A percentile compares a stretch with the other conserved stretches of the same genome.
These are phyloP conservation scores for Epichloe typhina DNA, from an alignment of 2,329 filamentous ascomycete species.

Conservation along the genomic window DNA sequence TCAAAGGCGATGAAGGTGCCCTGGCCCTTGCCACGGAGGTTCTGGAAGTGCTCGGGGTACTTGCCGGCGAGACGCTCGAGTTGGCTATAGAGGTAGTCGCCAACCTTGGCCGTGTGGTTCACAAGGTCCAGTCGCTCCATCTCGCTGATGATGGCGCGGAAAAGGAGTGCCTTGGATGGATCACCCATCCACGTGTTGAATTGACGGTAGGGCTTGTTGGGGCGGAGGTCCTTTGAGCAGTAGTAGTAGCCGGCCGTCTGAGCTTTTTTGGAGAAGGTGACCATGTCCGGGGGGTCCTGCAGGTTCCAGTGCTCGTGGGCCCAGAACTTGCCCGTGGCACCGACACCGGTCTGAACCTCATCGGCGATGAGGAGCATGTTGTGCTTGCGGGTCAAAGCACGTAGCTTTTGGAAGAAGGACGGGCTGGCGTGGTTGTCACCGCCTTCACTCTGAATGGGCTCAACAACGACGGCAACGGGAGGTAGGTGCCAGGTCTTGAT, in stretches of 20 bases:
- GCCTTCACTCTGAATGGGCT: slow-evolving; percentile 88
- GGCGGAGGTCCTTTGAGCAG: slow-evolving; percentile 63
- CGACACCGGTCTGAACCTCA: slow-evolving; percentile 87
- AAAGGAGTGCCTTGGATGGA: slow-evolving; percentile 70
- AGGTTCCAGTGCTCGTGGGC: slow-evolving; percentile 93
- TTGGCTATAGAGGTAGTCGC: slow-evolving; percentile 62
- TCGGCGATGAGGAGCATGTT: slow-evolving; percentile 80
- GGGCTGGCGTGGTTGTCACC: slow-evolving; percentile 89
- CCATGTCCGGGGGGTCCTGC: slow-evolving; percentile 75
- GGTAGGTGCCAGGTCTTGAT: slow-evolving; percentile 69
- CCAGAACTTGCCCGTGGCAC: slow-evolving; percentile 91
- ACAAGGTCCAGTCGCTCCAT: slow-evolving; percentile 68
- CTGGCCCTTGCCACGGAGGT: slow-evolving; percentile 75
- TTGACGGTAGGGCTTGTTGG: slow-evolving; percentile 88
- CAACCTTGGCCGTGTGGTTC: slow-evolving; percentile 61
- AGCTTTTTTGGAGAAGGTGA: slow-evolving; percentile 92
- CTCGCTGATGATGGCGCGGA: slow-evolving; percentile 75
- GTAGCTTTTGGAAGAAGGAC: slow-evolving; percentile 73
- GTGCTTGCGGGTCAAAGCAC: slow-evolving; percentile 64
- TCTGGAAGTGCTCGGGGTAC: slow-evolving; percentile 67
- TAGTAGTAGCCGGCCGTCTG: slow-evolving; percentile 91
- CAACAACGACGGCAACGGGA: slow-evolving; percentile 69
- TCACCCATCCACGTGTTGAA: slow-evolving; percentile 99
- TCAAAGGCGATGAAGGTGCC: slow-evolving; percentile 94
- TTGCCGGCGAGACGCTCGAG: slow-evolving; percentile 53